Base-by-base conservation (phyloP, 2,329 filamentous ascomycete genomes). In the Hymenotorrendiella dingleyae region DNA sequence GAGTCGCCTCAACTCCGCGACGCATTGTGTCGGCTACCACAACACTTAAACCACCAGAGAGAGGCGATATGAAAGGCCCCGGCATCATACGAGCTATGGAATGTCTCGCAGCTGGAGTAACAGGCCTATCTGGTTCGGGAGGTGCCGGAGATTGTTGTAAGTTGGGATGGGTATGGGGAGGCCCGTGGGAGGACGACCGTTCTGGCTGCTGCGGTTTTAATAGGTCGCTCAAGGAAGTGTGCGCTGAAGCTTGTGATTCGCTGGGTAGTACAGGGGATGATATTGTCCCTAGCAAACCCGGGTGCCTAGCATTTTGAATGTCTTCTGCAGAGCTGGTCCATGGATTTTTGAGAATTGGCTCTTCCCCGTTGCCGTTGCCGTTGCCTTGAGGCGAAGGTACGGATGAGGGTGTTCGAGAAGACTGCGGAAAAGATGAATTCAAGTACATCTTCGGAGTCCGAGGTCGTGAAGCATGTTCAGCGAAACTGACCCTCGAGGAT, bases 1-100 rank as follows among this genome's bases (percentile, higher is more conserved):
- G 61, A 14, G 66, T 59, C 17, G 62, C 64, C 7, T 68, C 69
- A 46, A 75, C 67, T 11, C 76, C 74, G 12, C 76, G 72, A n/a
- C 78, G 71, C 20, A 83, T 65, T 17, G 78, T 73, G 49, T 84
- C 80, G 7, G 79, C 80, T 5, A 84, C 77, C 36, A 84, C 74
- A 1, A 74, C 80, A 56, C 70, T 77, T 12, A 85, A 66, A 1
- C 73, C 74, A 2, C 71, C 73, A 2, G 74, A 79, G 1, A 84
- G 65, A 0, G 81, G 78, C 22, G 74, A 73, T 2, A 80, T 70
- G 4, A 84, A 63, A 5, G 77, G 73, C 0, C 76, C 76, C 4
- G 73, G 74, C 4, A 76, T 68, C 27, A 84, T 73, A 17, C 63
- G 55, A 3, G 68, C 68, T 14, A 76, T 67, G 1, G 72, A 73